Conservation (phyloP, 345 rosid species). For the Punica granatum region DNA sequence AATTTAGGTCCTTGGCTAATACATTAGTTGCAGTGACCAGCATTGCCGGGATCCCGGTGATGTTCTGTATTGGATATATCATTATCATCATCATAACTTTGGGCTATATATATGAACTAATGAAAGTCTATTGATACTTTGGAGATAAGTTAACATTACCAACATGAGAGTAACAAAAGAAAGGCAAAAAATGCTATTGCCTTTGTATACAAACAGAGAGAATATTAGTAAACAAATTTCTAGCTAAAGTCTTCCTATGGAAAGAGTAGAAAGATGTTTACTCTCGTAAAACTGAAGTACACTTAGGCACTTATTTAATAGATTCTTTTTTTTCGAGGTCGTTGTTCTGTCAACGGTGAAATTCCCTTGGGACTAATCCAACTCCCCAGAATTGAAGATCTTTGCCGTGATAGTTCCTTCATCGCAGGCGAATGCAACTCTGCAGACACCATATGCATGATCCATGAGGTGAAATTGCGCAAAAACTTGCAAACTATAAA, state of each 20-base stretch:
- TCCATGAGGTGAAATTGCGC: background rate
- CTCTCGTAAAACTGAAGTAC: background rate
- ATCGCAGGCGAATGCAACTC: conserved; percentile 1
- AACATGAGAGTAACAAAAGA: too few relatives aligned
- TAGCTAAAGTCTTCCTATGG: background rate
- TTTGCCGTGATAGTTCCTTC: background rate
- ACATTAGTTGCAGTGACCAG: too few relatives aligned
- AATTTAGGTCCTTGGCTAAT: too few relatives aligned
- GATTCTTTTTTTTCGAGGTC: background rate
- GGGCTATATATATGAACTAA: too few relatives aligned
- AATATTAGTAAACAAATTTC: background rate
- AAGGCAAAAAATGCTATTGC: background rate
- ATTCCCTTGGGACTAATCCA: background rate
- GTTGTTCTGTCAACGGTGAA: background rate
- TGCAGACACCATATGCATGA: background rate
- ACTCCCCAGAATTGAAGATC: background rate
- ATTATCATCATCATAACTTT: too few relatives aligned
- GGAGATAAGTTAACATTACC: too few relatives aligned
- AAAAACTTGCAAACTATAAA: background rate
- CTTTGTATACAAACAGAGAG: background rate
- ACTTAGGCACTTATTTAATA: background rate
- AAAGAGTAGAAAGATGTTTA: background rate
- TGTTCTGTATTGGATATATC: too few relatives aligned
- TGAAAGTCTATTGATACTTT: too few relatives aligned
- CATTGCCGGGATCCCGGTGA: too few relatives aligned